Base-by-base conservation (phyloP, 352 stramenopile species). In the Phytophthora boehmeriae region DNA sequence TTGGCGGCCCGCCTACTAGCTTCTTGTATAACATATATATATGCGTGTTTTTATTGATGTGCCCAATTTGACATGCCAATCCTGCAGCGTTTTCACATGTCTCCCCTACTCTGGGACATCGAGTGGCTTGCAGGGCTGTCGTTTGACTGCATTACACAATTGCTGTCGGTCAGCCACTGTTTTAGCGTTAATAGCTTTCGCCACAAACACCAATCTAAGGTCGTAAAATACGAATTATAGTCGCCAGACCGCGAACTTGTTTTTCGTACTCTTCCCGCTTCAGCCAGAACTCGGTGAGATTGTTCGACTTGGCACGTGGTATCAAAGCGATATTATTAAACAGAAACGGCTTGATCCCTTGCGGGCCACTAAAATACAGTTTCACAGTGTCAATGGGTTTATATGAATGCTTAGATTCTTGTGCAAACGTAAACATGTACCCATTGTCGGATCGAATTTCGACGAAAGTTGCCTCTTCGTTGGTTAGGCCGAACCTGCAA, bases 381-480 rank as follows among this genome's bases (percentile, higher is more conserved):
- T 65, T 65, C 3, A 59, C n/a, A 25, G 41, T 64, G 8, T 32
- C 57, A 49, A 44, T 50, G n/a, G 45, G 46, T 44, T 32, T 55
- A 46, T 46, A 46, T 35, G 11, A 46, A 41, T 60, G 32, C 10
- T 60, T 60, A 38, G 55, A 52, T 5, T 27, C 45, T 22, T 66
- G 41, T 41, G 58, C 44, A 42, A 55, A 66, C 11, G 49, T 66
- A 66, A 66, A 60, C 25, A 44, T 51, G 52, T 59, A 59, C 17
- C 2, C 4, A 16, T 8, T 55, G 20, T 59, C 13, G 25, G 46
- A 27, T 19, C 16, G 5, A 25, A 28, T 51, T 2, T 34, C 19
- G 0, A 56, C 43, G n/a, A 66, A 56, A 16, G n/a, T 17, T 3
- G 50, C 9, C 11, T 16, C 34, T 2, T 66, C 42, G 25, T 42